phyloP scores from a whole-genome alignment of 176 grass and related monocot species.

The Miscanthus lutarioriparius region DNA sequence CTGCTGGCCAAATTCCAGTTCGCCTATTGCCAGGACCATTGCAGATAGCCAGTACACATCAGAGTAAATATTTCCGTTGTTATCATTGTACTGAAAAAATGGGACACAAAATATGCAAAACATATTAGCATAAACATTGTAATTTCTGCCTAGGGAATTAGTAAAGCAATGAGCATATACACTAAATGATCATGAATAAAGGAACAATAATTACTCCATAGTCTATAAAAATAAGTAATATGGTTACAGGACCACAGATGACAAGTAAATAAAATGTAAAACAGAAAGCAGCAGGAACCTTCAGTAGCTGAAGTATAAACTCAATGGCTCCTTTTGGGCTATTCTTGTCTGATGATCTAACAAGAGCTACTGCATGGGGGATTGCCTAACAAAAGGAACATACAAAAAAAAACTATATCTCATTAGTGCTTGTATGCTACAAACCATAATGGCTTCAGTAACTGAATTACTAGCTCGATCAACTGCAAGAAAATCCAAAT shows the following conservation, averaged over 20 bases:
- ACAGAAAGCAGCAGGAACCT: slow-evolving; percentile 49
- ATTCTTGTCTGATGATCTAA: slow-evolving; percentile 79
- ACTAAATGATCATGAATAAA: neutral
- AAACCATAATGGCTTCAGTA: slow-evolving; percentile 18
- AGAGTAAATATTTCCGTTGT: slow-evolving; percentile 92
- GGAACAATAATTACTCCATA: neutral
- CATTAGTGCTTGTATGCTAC: neutral
- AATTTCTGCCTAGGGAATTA: slow-evolving; percentile 9
- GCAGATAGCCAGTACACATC: slow-evolving; percentile 92
- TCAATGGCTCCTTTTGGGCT: slow-evolving; percentile 95
- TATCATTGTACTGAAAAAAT: slow-evolving; percentile 98
- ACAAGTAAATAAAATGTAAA: slow-evolving; percentile 34
- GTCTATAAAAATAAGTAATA: neutral
- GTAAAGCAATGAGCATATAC: neutral
- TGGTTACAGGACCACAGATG: slow-evolving; percentile 5
- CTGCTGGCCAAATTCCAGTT: slow-evolving; percentile 97
- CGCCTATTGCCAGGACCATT: slow-evolving; percentile 90
- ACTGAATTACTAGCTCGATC: slow-evolving; percentile 6
- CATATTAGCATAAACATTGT: slow-evolving; percentile 3
- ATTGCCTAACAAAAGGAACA: slow-evolving; percentile 65
- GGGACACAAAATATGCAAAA: slow-evolving; percentile 1
- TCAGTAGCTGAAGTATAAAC: slow-evolving; percentile 95
- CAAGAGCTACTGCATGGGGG: slow-evolving; percentile 86
- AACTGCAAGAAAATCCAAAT: slow-evolving; percentile 4
- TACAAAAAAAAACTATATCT: slow-evolving; percentile 1